Evolutionary conservation across 345 rosid species (phyloP).

Genomic region (Tarenaya hassleriana): DNA sequence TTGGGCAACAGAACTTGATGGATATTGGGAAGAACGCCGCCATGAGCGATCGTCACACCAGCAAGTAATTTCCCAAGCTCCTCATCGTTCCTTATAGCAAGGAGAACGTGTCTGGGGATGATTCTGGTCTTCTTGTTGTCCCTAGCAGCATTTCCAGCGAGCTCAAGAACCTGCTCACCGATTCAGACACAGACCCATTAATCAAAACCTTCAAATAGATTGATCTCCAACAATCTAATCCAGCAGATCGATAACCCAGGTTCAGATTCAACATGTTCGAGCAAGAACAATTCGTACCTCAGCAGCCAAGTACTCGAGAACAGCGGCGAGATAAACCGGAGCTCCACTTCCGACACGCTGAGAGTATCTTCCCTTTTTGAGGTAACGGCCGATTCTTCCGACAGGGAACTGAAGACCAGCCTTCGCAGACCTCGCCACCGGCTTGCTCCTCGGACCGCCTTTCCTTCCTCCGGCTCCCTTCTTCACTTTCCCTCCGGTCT

Average conservation of each 20-base stretch:
- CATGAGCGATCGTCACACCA: slow-evolving; percentile 74
- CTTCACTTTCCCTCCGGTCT: slow-evolving; percentile 50
- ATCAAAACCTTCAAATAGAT: neutral
- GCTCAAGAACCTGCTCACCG: slow-evolving; percentile 48
- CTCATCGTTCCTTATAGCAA: slow-evolving; percentile 72
- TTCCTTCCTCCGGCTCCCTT: slow-evolving; percentile 80
- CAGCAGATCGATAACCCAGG: too few species aligned
- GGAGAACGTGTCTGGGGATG: slow-evolving; percentile 62
- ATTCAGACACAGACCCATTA: neutral
- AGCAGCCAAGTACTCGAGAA: slow-evolving; percentile 82
- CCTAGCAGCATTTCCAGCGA: slow-evolving; percentile 77
- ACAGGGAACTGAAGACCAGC: slow-evolving; percentile 88
- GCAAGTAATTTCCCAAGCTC: slow-evolving; percentile 64
- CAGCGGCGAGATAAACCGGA: slow-evolving; percentile 85
- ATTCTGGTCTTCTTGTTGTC: slow-evolving; percentile 75
- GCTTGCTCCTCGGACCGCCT: slow-evolving; percentile 66
- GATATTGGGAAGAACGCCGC: slow-evolving; percentile 76
- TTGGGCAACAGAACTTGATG: slow-evolving; percentile 68
- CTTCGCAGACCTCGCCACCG: slow-evolving; percentile 61
- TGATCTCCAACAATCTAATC: too few species aligned
- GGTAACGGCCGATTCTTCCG: slow-evolving; percentile 72
- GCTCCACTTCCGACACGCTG: slow-evolving; percentile 75
- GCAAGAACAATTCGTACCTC: slow-evolving; percentile 38
- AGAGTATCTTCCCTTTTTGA: slow-evolving; percentile 71
- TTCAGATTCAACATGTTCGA: neutral